Evolutionary conservation across 208 protist species (phyloP), one percentile per base, ranked within the genome.

Genomic region (Leptomonas pyrrhocoris): DNA sequence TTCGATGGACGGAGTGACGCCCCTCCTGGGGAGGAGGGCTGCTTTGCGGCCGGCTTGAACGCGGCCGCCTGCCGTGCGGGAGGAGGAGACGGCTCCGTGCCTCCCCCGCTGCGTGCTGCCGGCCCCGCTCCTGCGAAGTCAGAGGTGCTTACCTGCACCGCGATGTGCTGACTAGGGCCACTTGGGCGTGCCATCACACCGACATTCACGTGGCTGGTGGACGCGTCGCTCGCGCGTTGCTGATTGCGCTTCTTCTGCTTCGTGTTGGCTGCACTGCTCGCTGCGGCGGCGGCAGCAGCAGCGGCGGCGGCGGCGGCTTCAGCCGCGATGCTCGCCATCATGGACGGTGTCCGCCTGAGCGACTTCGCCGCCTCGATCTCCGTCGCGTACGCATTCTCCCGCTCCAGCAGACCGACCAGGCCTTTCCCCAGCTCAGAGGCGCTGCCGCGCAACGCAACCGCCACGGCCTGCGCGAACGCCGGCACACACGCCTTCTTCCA

Each of bases 401-500:
- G 59, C 66, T 86, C 60, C 42, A 86, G 75, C 40, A 89, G 49
- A 13, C 64, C 67, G 19, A 92, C 76, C 7, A 89, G 49, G 11
- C 71, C 77, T 9, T 67, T 77, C 42, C 71, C 68, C 34, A 92
- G 66, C 38, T 30, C 42, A 4, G 69, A 73, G 15, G 72, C 55
- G 54, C 79, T 72, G 12, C 71, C 71, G 9, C 53, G 59, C 45
- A 92, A 54, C 46, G 68, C 53, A 18, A 76, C 61, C 15, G 68
- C 70, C 12, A 83, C 68, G 3, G 62, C 51, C 3, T 68, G 64
- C 7, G 67, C 78, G 40, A 92, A 89, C 31, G 75, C 79, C 7
- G 78, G 79, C 13, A 87, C 73, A 21, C 58, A 40, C 34, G 83
- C 79, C 69, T 77, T 85, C 45, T 38, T 55, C 86, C 86, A 92